Evolutionary conservation across 768 basidiomycete genomes (phyloP), one percentile per base, ranked within the genome.

Genomic region (Lactarius deliciosus): DNA sequence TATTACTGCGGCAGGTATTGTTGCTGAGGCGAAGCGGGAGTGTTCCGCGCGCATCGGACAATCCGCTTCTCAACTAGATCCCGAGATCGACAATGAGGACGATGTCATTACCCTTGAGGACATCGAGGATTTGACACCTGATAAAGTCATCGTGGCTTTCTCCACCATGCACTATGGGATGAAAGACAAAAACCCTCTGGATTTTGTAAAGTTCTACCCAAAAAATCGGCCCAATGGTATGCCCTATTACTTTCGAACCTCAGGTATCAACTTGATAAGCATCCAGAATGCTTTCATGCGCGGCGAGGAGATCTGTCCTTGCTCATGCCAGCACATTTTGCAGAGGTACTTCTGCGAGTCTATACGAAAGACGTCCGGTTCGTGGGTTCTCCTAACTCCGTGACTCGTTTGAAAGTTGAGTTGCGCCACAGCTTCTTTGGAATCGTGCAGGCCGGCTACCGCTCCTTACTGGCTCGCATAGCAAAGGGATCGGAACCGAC

Each of bases 111-210:
- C 64, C 15, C 60, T 63, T n/a, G 71, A 68, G 7, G 71, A 75
- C 13, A 76, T 80, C 41, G 70, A 72, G 5, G 75, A 76, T 10
- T 77, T 89, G 13, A 73, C 68, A 18, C 75, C 77, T 0, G 74
- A 80, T 6, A 82, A 91, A 61, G 79, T 94, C 36, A 83, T 88
- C 47, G 88, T 94, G 25, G 83, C 87, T 59, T 78, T 86, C 16
- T 75, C 85, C 1, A 71, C 74, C n/a, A 81, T 93, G 81, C 92
- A 94, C 73, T 88, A 90, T 71, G 92, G 92, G 3, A 90, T 89
- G 85, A 79, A 83, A 69, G 83, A 85, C 54, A 75, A 78, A 68
- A 91, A 90, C 70, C 92, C 92, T 1, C 72, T 93, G 56, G 82
- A 88, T 55, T 81, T 76, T 18, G 84, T 92, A 61, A 85, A 81